Conservation (phyloP, 2,329 filamentous ascomycete genomes). For the Xylaria digitata region DNA sequence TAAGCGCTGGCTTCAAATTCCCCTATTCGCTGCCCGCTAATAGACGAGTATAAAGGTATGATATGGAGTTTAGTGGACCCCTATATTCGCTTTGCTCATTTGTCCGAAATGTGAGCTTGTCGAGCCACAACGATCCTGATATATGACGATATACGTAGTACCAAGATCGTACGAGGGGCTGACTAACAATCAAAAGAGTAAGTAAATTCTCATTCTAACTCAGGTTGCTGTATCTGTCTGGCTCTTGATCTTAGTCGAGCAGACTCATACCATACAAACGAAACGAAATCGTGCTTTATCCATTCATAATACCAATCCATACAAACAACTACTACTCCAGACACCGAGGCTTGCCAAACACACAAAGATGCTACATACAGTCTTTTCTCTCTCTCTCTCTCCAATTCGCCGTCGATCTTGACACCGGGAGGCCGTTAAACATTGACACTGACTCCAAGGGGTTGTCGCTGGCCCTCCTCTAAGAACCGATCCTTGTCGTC, state of each 20-base stretch:
- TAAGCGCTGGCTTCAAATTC: conserved; percentile 50
- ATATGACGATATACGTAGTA: neutral
- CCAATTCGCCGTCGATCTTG: neutral
- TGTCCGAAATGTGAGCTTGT: conserved; percentile 35
- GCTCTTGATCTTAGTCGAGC: conserved; percentile 11
- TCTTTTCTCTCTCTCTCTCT: conserved; percentile 3
- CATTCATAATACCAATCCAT: conserved; percentile 23
- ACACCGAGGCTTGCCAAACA: conserved; percentile 40
- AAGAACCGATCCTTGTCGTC: conserved; percentile 82
- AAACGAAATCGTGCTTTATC: conserved; percentile 32
- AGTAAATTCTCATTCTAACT: conserved; percentile 30
- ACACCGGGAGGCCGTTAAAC: conserved; percentile 40
- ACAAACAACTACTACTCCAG: conserved; percentile 35
- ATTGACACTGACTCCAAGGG: conserved; percentile 60
- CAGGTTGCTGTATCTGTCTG: conserved; percentile 4
- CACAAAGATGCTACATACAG: conserved; percentile 18
- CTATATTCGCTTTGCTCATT: conserved; percentile 70
- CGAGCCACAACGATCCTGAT: conserved; percentile 16
- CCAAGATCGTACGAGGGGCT: neutral
- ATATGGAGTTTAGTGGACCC: conserved; percentile 79
- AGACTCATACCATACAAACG: conserved; percentile 27
- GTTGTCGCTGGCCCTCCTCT: conserved; percentile 68
- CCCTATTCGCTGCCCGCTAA: conserved; percentile 21
- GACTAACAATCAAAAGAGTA: conserved; percentile 10
- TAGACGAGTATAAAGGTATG: conserved; percentile 67